Percentiles rank a stretch among this genome's conserved stretches.
phyloP scores from a whole-genome alignment of 768 basidiomycete species.

The Calvatia gigantea region DNA sequence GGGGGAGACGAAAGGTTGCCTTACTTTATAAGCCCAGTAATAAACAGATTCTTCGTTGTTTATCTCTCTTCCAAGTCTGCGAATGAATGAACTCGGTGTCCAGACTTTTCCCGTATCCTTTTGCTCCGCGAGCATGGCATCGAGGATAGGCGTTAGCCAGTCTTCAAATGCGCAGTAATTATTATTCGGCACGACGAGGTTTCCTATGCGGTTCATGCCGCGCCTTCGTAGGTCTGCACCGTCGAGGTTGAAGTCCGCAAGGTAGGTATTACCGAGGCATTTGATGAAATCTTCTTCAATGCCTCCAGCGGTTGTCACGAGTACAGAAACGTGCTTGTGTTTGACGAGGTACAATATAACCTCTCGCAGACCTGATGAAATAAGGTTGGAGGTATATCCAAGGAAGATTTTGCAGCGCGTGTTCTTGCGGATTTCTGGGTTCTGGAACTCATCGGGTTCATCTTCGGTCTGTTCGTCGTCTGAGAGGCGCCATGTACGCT shows the following conservation, averaged over 20 bases:
- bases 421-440: constrained; percentile 57
- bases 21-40: constrained; percentile 99
- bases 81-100: constrained; percentile 94
- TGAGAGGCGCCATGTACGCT: constrained; percentile 89
- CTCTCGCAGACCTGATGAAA: constrained; percentile 95
- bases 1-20: too few relatives aligned
- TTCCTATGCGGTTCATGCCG: constrained; percentile 98
- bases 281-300: constrained; percentile 99
- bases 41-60: constrained; percentile 96
- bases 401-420: constrained; percentile 89
- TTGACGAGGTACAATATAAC: constrained; percentile 90
- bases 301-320: constrained; percentile 97
- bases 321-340: constrained; percentile 80
- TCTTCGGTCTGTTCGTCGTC: constrained; percentile 74
- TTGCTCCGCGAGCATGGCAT: constrained; percentile 89
- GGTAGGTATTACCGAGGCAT: constrained; percentile 94
- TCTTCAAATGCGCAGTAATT: constrained; percentile 99
- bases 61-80: constrained; percentile 93
- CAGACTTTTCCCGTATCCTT: constrained; percentile 64
- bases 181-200: constrained; percentile 93
- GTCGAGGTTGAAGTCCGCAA: constrained; percentile 90
- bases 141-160: constrained; percentile 95
- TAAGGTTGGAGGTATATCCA: constrained; percentile 97
- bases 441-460: constrained; percentile 63
- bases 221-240: constrained; percentile 82